These are phyloP conservation scores for Rhodomyrtus tomentosa DNA, from an alignment of 345 rosid genomes.

Conservation along the genomic window DNA sequence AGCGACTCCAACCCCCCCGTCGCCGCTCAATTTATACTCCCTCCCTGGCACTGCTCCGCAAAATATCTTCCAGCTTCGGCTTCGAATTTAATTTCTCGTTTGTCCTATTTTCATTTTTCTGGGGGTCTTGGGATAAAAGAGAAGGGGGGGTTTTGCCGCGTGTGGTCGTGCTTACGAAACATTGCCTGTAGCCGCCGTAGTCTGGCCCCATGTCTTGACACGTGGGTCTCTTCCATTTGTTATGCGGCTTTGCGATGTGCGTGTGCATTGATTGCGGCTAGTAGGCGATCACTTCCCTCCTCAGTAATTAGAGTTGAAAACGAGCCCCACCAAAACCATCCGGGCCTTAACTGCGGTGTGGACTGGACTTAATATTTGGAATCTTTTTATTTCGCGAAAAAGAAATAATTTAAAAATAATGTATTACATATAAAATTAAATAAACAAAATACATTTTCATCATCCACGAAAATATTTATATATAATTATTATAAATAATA, in stretches of 20 bases:
- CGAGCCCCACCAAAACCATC: too few species aligned
- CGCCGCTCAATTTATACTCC: neutral
- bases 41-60: neutral
- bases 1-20: neutral
- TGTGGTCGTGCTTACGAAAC: neutral
- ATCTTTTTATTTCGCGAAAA: too few species aligned
- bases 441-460: too few species aligned
- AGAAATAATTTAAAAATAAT: too few species aligned
- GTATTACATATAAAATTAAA: too few species aligned
- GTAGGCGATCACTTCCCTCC: too few species aligned
- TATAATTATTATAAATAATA: too few species aligned
- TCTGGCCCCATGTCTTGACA: neutral
- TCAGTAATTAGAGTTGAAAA: too few species aligned
- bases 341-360: too few species aligned
- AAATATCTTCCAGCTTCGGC: neutral
- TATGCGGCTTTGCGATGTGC: neutral
- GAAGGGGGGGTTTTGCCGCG: neutral
- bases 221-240: neutral
- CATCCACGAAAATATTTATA: too few species aligned
- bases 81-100: neutral
- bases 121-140: neutral
- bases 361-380: too few species aligned
- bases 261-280: neutral
- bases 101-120: neutral
- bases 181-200: too few species aligned